These are phyloP conservation scores for Phaeoacremonium minimum DNA, from an alignment of 2,329 filamentous ascomycete species.

Conservation along the genomic window DNA sequence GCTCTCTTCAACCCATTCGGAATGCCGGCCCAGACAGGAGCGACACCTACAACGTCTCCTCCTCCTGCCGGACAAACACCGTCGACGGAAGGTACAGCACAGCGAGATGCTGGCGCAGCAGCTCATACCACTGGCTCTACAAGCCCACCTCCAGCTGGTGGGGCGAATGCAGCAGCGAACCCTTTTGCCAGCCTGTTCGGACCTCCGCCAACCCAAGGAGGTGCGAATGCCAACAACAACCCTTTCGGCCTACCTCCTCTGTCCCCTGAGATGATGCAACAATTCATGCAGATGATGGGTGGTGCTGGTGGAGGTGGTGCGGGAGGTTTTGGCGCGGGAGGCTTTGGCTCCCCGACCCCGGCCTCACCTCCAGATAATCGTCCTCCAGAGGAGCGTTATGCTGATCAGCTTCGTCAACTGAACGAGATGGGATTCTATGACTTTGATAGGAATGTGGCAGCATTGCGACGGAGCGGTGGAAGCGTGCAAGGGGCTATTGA, in stretches of 20 bases:
- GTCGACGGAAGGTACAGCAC: constrained; percentile 11
- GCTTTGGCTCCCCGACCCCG: constrained; percentile 24
- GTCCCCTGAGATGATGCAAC: constrained; percentile 51
- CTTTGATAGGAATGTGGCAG: constrained; percentile 88
- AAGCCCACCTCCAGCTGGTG: constrained; percentile 15
- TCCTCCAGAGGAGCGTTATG: constrained; percentile 91
- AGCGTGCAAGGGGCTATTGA: constrained; percentile 91
- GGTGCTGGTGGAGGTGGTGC: constrained; percentile 24
- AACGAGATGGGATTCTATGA: constrained; percentile 99
- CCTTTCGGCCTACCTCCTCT: constrained; percentile 34
- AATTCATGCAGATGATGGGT: constrained; percentile 47
- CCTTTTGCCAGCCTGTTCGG: constrained; percentile 66
- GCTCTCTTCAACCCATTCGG: constrained; percentile 37
- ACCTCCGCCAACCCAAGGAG: constrained; percentile 27
- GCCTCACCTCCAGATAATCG: constrained; percentile 70
- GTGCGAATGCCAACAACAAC: constrained; percentile 28
- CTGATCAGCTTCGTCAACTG: constrained; percentile 81
- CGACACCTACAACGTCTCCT: constrained; percentile 20
- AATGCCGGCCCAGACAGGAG: constrained; percentile 18
- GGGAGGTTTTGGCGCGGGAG: constrained; percentile 28
- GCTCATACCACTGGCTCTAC: constrained; percentile 15
- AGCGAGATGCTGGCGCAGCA: constrained; percentile 15
- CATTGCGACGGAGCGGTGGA: constrained; percentile 81
- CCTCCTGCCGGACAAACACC: constrained; percentile 18
- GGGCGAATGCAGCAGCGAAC: constrained; percentile 44